Evolutionary conservation across 495 filamentous ascomycete species (phyloP).

Genomic region (Aspergillus biplanus): DNA sequence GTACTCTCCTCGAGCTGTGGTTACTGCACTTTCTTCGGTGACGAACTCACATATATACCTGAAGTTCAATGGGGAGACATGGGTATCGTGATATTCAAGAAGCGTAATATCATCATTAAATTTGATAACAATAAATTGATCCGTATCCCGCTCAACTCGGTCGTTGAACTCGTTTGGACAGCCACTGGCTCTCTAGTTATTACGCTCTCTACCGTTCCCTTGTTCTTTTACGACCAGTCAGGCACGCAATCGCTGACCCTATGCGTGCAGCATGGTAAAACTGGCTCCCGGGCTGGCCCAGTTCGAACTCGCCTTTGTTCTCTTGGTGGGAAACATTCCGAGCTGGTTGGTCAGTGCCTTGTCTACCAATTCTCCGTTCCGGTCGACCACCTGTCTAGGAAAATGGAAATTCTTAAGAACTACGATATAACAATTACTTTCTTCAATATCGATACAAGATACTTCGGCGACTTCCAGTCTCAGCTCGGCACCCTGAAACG

Average conservation of each 20-base stretch:
- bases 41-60: conserved; percentile 45
- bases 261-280: background rate
- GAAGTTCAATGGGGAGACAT: conserved; percentile 41
- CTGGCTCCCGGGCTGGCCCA: background rate
- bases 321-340: conserved; percentile 17
- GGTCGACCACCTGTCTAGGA: background rate
- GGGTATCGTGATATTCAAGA: conserved; percentile 49
- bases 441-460: background rate
- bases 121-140: conserved; percentile 14
- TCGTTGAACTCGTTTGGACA: conserved; percentile 22
- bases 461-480: background rate
- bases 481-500: conserved; percentile 11
- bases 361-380: conserved; percentile 30
- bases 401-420: conserved; percentile 20
- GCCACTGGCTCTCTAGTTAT: conserved; percentile 13
- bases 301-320: conserved; percentile 16
- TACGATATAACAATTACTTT: conserved; percentile 11
- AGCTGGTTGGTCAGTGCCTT: conserved; percentile 32
- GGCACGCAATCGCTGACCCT: background rate
- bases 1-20: conserved; percentile 49
- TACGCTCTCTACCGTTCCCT: conserved; percentile 23
- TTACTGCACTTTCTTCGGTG: conserved; percentile 45
- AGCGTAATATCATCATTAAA: conserved; percentile 25
- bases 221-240: conserved; percentile 16
- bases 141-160: conserved; percentile 24